These are phyloP conservation scores for Aspergillus haitiensis DNA, from an alignment of 495 filamentous ascomycete species.

Conservation along the genomic window DNA sequence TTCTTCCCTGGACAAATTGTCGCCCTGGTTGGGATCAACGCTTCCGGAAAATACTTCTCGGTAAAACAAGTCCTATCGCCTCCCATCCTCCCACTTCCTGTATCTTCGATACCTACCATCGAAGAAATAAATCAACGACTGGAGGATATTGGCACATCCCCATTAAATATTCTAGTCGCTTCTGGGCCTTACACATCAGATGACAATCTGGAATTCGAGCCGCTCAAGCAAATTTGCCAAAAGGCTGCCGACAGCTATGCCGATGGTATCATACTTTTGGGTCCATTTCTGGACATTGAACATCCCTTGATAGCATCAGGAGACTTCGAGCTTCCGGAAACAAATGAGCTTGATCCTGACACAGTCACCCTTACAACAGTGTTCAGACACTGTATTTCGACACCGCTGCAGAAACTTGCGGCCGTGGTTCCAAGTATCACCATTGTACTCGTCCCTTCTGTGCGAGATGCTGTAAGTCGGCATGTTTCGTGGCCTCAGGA, in stretches of 20 bases:
- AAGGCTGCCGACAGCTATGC: constrained; percentile 71
- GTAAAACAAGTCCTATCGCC: constrained; percentile 73
- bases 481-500: constrained; percentile 94
- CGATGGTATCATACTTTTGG: constrained; percentile 78
- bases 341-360: constrained; percentile 67
- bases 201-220: constrained; percentile 85
- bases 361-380: constrained; percentile 75
- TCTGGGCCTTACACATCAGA: constrained; percentile 90
- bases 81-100: constrained; percentile 68
- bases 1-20: constrained; percentile 97
- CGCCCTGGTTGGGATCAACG: constrained; percentile 81
- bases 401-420: constrained; percentile 63
- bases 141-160: constrained; percentile 58
- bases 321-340: constrained; percentile 84
- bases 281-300: constrained; percentile 87
- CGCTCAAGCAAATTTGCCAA: constrained; percentile 75
- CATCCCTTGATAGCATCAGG: constrained; percentile 87
- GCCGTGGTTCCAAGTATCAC: constrained; percentile 70
- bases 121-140: constrained; percentile 66
- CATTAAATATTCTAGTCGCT: constrained; percentile 73
- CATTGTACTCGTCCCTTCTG: constrained; percentile 79
- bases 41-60: constrained; percentile 78
- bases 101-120: constrained; percentile 59
- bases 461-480: constrained; percentile 79
- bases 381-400: constrained; percentile 76